phyloP scores from a whole-genome alignment of 129 eudicot genomes.

The Centaurea solstitialis region DNA sequence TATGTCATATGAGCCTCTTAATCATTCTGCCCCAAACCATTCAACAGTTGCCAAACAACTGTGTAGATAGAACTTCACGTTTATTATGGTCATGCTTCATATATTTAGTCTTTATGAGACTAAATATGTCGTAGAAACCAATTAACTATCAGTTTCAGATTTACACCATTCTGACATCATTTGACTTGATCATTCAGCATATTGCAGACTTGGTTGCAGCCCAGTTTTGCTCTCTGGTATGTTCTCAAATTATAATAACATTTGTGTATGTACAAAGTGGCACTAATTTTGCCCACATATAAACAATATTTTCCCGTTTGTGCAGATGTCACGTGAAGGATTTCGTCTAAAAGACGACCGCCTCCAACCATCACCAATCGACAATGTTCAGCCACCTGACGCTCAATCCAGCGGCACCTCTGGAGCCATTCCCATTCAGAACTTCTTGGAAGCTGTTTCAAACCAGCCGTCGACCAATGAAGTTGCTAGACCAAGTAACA shows the following conservation, averaged over 20 bases:
- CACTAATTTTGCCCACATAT: conserved; percentile 11
- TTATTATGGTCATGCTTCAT: neutral
- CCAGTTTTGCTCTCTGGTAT: conserved; percentile 61
- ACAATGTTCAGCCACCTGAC: conserved; percentile 31
- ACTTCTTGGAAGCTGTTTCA: conserved; percentile 33
- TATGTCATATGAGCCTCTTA: too few species aligned
- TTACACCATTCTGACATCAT: conserved; percentile 14
- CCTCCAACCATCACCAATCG: conserved; percentile 55
- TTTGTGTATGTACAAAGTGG: neutral
- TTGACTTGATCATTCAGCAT: conserved; percentile 53
- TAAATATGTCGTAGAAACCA: too few species aligned
- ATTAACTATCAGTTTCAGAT: neutral
- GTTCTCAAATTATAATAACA: conserved; percentile 12
- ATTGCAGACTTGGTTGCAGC: conserved; percentile 80
- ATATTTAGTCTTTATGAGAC: neutral
- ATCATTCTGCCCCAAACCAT: neutral
- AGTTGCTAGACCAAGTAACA: conserved; percentile 35
- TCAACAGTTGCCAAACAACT: neutral
- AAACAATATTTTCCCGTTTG: conserved; percentile 1
- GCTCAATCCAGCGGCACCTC: conserved; percentile 41
- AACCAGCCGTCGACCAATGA: conserved; percentile 40
- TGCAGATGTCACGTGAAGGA: conserved; percentile 75
- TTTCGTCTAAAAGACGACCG: conserved; percentile 48
- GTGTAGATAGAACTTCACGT: neutral
- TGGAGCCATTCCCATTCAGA: conserved; percentile 33